phyloP scores from a whole-genome alignment of 2,329 filamentous ascomycete genomes.

The Ramichloridium luteum region DNA sequence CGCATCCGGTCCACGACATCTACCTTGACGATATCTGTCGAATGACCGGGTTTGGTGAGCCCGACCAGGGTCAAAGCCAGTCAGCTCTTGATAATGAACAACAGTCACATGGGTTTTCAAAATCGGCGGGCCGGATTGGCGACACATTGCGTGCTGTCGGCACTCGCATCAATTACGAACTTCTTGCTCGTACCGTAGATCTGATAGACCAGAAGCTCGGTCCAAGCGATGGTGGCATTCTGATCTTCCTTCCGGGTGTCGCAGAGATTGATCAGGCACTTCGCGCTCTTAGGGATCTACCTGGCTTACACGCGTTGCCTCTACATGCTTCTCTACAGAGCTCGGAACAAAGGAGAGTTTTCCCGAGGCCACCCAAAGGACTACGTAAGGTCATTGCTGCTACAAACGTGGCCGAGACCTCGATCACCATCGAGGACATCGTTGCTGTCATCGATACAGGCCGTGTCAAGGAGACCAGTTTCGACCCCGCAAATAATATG shows the following conservation, averaged over 20 bases:
- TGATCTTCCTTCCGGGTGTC: conserved; percentile 91
- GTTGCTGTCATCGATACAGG: conserved; percentile 93
- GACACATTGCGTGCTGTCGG: conserved; percentile 38
- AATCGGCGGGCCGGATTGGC: conserved; percentile 21
- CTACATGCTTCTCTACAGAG: conserved; percentile 87
- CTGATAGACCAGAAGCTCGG: conserved; percentile 69
- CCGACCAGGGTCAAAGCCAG: conserved; percentile 38
- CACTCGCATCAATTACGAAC: conserved; percentile 79
- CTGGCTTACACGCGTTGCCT: conserved; percentile 65
- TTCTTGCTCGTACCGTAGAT: conserved; percentile 68
- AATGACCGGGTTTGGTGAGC: conserved; percentile 55
- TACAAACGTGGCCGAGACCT: conserved; percentile 95
- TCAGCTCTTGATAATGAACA: conserved; percentile 31
- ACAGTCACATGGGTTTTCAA: conserved; percentile 15
- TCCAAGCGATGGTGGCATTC: conserved; percentile 65
- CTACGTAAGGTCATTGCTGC: conserved; percentile 88
- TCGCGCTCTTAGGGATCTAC: conserved; percentile 51
- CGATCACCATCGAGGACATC: conserved; percentile 96
- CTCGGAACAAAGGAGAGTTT: conserved; percentile 76
- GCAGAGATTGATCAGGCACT: conserved; percentile 81
- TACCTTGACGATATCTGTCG: conserved; percentile 81
- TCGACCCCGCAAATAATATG: conserved; percentile 85
- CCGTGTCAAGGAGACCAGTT: conserved; percentile 91
- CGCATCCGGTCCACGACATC: conserved; percentile 78
- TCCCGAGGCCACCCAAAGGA: conserved; percentile 59